Evolutionary conservation across 2,329 filamentous ascomycete species (phyloP).

Genomic region (Sordariomycetes sp.): DNA sequence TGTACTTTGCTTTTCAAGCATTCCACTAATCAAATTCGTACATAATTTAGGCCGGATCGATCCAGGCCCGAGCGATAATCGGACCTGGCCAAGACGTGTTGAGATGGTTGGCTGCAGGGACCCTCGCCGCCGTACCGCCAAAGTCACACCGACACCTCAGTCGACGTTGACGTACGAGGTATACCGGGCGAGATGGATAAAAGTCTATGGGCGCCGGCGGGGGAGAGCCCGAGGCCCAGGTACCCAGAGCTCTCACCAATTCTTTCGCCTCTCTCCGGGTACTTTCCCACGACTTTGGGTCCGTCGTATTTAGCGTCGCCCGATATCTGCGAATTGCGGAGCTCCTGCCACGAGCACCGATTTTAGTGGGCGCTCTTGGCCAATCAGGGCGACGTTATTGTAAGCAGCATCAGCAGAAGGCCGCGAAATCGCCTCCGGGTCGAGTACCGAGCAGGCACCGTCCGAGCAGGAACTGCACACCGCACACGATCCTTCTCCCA

Average conservation of each 20-base stretch:
- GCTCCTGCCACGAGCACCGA: background rate
- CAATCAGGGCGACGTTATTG: background rate
- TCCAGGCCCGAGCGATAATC: background rate
- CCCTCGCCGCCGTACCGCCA: background rate
- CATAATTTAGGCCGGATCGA: background rate
- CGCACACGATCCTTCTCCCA: background rate
- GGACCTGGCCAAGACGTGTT: background rate
- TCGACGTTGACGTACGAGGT: background rate
- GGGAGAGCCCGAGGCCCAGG: background rate
- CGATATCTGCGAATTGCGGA: background rate
- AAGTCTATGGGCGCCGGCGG: background rate
- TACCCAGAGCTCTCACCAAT: background rate
- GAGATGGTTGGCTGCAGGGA: background rate
- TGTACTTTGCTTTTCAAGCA: no score
- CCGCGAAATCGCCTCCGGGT: background rate
- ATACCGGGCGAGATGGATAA: background rate
- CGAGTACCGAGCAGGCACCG: background rate
- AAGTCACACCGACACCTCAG: background rate
- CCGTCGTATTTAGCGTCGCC: background rate
- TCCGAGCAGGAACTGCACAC: background rate
- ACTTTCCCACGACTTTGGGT: background rate
- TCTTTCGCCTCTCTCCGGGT: background rate
- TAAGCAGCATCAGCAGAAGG: background rate
- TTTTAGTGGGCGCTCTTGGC: background rate
- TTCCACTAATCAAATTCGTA: background rate